Percentiles rank a stretch among this genome's conserved stretches.
Evolutionary conservation across 164 flowering plant genomes (phyloP).

Genomic region (Chloranthus sessilifolius): DNA sequence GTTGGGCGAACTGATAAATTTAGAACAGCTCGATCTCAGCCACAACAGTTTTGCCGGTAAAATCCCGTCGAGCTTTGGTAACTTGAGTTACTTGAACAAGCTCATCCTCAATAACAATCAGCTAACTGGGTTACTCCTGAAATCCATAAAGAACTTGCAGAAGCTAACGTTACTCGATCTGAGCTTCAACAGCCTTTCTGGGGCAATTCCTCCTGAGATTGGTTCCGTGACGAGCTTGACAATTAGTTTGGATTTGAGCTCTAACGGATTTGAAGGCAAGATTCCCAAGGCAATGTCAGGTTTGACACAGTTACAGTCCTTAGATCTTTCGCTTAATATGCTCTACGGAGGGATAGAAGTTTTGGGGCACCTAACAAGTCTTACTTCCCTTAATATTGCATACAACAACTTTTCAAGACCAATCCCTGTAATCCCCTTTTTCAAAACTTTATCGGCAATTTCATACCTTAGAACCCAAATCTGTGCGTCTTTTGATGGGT

Average conservation of each 20-base stretch:
- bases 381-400: slow-evolving; percentile 75
- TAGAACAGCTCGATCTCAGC: slow-evolving; percentile 94
- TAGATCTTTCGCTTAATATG: slow-evolving; percentile 77
- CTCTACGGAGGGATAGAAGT: slow-evolving; percentile 58
- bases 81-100: slow-evolving; percentile 84
- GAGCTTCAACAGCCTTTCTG: slow-evolving; percentile 75
- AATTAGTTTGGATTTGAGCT: slow-evolving; percentile 78
- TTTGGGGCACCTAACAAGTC: slow-evolving; percentile 65
- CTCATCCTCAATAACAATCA: slow-evolving; percentile 80
- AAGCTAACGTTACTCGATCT: slow-evolving; percentile 83
- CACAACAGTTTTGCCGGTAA: slow-evolving; percentile 75
- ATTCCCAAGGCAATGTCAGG: slow-evolving; percentile 64
- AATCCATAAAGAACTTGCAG: slow-evolving; percentile 52
- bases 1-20: slow-evolving; percentile 66
- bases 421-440: slow-evolving; percentile 78
- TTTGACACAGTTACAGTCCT: slow-evolving; percentile 76
- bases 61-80: slow-evolving; percentile 77
- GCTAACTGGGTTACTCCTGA: slow-evolving; percentile 63
- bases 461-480: slow-evolving; percentile 61
- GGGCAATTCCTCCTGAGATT: slow-evolving; percentile 74
- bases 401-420: slow-evolving; percentile 91
- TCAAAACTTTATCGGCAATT: slow-evolving; percentile 53
- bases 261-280: slow-evolving; percentile 62
- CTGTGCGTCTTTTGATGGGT: slow-evolving; percentile 72
- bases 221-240: slow-evolving; percentile 78